Evolutionary conservation across 768 basidiomycete genomes (phyloP), one percentile per base, ranked within the genome.

Genomic region (Mycena floridula): DNA sequence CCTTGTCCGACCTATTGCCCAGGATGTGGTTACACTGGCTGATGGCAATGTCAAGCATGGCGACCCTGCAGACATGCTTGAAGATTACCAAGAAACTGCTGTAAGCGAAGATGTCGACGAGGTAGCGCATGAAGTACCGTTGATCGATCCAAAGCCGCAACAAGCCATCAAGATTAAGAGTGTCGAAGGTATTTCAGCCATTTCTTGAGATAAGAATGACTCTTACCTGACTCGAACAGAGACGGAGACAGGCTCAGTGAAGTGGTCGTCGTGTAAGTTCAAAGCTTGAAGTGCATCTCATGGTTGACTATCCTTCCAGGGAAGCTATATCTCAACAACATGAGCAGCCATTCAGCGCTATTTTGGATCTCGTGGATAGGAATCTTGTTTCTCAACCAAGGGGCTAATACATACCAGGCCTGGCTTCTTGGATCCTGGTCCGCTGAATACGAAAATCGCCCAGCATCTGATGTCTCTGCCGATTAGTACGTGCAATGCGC

Each of bases 151-250:
- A 35, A 18, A 35, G 15, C 18, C 32, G 18, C 32, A 35, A 35
- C 32, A 35, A 69, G 41, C 65, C 58, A 25, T 54, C 40, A 54
- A 62, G 47, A 48, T 51, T 15, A 59, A 57, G 26, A 26, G 49
- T 13, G 49, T 53, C 35, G 26, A 51, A 4, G 50, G 55, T 9
- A 48, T 43, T n/a, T 50, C 45, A 18, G 56, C 51, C 25, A 25
- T 48, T 24, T 37, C 40, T 22, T 50, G 50, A 9, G 48, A 41
- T 32, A 59, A 62, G 37, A 54, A 55, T n/a, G 69, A 70, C 37
- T 79, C 80, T 3, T 81, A 82, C 53, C 66, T 85, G 18, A 73
- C 83, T 37, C 59, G 80, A 5, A 74, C 72, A 0, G 84, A 86
- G 55, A 69, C 82, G 37, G 72, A 66, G 5, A 68, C 72, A 42